These are phyloP conservation scores for Eimeria zaria DNA, from an alignment of 169 alveolate genomes.

Conservation along the genomic window DNA sequence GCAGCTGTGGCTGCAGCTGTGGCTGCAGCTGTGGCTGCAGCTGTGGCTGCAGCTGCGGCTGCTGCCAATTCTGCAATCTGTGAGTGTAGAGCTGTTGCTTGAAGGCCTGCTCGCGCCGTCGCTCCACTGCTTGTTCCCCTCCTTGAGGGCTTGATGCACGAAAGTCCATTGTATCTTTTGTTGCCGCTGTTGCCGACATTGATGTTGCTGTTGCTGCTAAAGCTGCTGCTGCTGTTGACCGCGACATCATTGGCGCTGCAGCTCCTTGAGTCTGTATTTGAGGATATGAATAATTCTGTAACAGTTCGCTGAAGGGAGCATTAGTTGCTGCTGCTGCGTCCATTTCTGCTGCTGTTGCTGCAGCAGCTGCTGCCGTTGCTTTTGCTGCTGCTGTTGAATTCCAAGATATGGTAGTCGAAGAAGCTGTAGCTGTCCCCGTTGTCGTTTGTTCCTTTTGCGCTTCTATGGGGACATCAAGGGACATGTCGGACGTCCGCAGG, in stretches of 20 bases:
- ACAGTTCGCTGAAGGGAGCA: not conserved
- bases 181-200: not conserved
- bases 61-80: no score
- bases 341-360: constrained; percentile 17
- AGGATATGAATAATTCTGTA: not conserved
- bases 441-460: not conserved
- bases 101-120: not conserved
- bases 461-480: not conserved
- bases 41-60: constrained; percentile 5
- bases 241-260: not conserved
- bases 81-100: no score
- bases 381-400: constrained; percentile 9
- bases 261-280: not conserved
- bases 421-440: not conserved
- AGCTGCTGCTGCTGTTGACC: constrained; percentile 41
- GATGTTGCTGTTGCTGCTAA: constrained; percentile 25
- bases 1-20: constrained; percentile 7
- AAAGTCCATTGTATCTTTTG: not conserved
- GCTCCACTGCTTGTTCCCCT: not conserved
- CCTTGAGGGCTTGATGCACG: not conserved
- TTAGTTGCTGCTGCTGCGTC: constrained; percentile 13
- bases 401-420: not conserved
- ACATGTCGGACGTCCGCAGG: not conserved
- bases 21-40: constrained; percentile 15
- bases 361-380: constrained; percentile 16